Conservation (phyloP, 805 yeast species). For the Citeromyces nyonsensis region DNA sequence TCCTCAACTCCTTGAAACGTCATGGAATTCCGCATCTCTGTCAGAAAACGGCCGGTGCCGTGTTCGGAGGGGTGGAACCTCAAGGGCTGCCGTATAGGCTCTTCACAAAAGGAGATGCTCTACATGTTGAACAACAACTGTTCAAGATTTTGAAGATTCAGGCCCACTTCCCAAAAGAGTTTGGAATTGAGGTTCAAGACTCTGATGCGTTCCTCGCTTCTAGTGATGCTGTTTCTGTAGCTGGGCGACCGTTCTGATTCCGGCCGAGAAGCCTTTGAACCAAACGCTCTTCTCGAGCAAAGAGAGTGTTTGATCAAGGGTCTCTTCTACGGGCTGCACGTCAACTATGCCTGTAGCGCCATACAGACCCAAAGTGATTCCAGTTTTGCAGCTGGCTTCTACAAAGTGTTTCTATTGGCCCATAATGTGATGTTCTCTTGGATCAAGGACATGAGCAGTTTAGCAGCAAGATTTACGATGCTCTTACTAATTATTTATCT, state of each 20-base stretch:
- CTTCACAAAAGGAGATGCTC: constrained; percentile 63
- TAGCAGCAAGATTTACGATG: constrained; percentile 38
- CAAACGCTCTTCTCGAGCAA: constrained; percentile 26
- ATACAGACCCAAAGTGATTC: constrained; percentile 80
- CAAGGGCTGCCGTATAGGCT: constrained; percentile 89
- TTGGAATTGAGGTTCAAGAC: constrained; percentile 42
- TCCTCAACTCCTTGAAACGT: constrained; percentile 46
- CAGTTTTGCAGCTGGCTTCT: constrained; percentile 66
- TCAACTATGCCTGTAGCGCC: constrained; percentile 80
- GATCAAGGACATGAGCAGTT: constrained; percentile 90
- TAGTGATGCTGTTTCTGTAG: constrained; percentile 34
- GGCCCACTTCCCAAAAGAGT: constrained; percentile 41
- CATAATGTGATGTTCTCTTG: constrained; percentile 85
- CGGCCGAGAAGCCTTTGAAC: constrained; percentile 69
- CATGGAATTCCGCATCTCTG: constrained; percentile 39
- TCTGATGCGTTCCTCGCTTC: constrained; percentile 25
- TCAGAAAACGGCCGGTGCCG: constrained; percentile 36
- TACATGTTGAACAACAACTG: constrained; percentile 71
- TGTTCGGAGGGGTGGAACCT: constrained; percentile 98
- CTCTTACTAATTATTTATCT: constrained; percentile 31
- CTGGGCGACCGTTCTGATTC: constrained; percentile 62
- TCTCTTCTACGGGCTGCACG: constrained; percentile 18
- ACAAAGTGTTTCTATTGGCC: constrained; percentile 47
- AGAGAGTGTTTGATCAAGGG: constrained; percentile 25
- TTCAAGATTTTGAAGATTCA: constrained; percentile 47